Percentiles rank a stretch among this genome's conserved stretches.
These are phyloP conservation scores for Cylindrotheca closterium DNA, from an alignment of 108 stramenopile genomes.

Conservation along the genomic window DNA sequence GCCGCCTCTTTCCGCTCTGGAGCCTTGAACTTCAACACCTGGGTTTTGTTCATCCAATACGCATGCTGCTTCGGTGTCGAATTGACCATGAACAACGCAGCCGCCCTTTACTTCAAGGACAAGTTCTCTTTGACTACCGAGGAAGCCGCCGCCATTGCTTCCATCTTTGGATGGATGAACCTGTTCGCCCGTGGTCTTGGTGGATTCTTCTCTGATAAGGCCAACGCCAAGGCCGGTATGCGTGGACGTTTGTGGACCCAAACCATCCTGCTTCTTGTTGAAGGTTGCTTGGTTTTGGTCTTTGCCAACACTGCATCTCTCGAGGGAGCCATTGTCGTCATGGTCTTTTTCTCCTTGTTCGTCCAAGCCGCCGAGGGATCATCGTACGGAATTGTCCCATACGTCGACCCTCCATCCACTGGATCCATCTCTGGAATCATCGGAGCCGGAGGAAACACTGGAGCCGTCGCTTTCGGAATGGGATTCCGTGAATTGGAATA, in stretches of 20 bases:
- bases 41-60: slow-evolving; percentile 87
- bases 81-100: slow-evolving; percentile 88
- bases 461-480: slow-evolving; percentile 60
- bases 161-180: slow-evolving; percentile 83
- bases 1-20: slow-evolving; percentile 64
- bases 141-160: slow-evolving; percentile 68
- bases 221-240: slow-evolving; percentile 49
- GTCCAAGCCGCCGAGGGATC: slow-evolving; percentile 82
- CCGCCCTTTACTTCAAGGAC: slow-evolving; percentile 77
- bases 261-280: slow-evolving; percentile 45
- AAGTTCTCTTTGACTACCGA: slow-evolving; percentile 62
- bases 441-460: slow-evolving; percentile 72
- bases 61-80: slow-evolving; percentile 92
- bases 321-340: slow-evolving; percentile 53
- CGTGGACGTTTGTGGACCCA: slow-evolving; percentile 59
- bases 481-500: too few relatives aligned
- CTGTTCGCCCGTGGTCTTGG: slow-evolving; percentile 69
- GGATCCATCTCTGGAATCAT: slow-evolving; percentile 81
- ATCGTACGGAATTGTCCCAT: slow-evolving; percentile 83
- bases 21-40: slow-evolving; percentile 79
- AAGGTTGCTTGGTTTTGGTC: slow-evolving; percentile 63
- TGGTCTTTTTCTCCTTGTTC: slow-evolving; percentile 74
- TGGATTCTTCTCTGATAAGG: slow-evolving; percentile 49
- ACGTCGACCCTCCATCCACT: slow-evolving; percentile 70
- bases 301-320: slow-evolving; percentile 55